Conservation (phyloP, 441 rosid genomes). For the Raphanus hybrid region DNA sequence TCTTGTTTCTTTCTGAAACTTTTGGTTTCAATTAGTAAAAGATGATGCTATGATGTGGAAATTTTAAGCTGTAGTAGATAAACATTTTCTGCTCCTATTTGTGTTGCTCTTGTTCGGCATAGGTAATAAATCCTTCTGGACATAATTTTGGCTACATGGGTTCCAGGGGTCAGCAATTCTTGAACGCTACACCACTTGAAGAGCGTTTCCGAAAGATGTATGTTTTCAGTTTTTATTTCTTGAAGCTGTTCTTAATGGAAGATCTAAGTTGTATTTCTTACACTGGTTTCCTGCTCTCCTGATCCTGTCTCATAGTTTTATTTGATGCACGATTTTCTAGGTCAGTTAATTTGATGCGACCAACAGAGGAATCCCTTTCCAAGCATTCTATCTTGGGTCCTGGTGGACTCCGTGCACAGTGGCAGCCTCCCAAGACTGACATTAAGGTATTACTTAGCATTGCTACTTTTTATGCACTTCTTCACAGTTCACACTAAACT, state of each 20-base stretch:
- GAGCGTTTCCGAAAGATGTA: slow-evolving; percentile 73
- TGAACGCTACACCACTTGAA: slow-evolving; percentile 54
- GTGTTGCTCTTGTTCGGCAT: slow-evolving; percentile 37
- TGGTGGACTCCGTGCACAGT: slow-evolving; percentile 76
- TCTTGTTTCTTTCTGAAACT: not conserved
- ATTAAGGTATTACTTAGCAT: slow-evolving; percentile 54
- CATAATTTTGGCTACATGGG: slow-evolving; percentile 54
- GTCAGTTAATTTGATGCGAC: slow-evolving; percentile 63
- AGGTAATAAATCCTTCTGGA: slow-evolving; percentile 60
- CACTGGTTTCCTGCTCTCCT: slow-evolving; percentile 4
- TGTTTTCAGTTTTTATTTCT: slow-evolving; percentile 33
- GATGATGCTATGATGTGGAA: not conserved
- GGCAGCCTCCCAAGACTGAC: slow-evolving; percentile 79
- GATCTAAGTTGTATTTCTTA: not conserved
- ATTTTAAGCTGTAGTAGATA: slow-evolving; percentile 31
- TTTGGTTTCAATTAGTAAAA: not conserved
- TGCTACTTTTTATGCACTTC: slow-evolving; percentile 29
- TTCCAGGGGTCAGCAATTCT: slow-evolving; percentile 51
- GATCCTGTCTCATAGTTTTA: slow-evolving; percentile 25
- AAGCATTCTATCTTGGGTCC: slow-evolving; percentile 96
- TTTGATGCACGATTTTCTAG: slow-evolving; percentile 48
- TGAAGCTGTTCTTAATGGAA: not conserved
- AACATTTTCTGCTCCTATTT: slow-evolving; percentile 10
- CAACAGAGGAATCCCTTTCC: slow-evolving; percentile 86
- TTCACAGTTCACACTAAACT: slow-evolving; percentile 23